These are phyloP conservation scores for Crassisporium funariophilum DNA, from an alignment of 768 basidiomycete genomes.

Conservation along the genomic window DNA sequence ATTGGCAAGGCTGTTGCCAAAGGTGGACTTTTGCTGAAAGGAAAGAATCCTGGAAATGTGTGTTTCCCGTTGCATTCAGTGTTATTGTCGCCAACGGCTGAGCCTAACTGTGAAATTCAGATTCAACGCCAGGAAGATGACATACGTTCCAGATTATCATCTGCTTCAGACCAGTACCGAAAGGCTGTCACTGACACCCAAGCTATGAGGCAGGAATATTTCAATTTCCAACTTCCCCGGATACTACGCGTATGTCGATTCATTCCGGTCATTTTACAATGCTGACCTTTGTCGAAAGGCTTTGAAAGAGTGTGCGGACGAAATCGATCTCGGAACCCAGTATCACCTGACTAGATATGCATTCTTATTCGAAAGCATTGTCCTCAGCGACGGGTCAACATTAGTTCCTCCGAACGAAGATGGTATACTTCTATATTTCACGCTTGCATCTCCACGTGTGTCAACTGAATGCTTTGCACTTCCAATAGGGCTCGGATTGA, in stretches of 20 bases:
- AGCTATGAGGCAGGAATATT: conserved; percentile 92
- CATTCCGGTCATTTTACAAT: neutral
- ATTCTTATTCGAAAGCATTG: conserved; percentile 89
- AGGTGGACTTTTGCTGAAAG: conserved; percentile 86
- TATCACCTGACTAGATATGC: conserved; percentile 96
- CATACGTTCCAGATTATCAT: conserved; percentile 81
- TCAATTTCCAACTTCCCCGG: conserved; percentile 94
- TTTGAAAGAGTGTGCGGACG: conserved; percentile 93
- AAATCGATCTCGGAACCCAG: conserved; percentile 96
- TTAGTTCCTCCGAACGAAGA: conserved; percentile 77
- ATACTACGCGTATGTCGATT: conserved; percentile 78
- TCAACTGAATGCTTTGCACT: too few relatives aligned
- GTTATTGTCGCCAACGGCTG: too few relatives aligned
- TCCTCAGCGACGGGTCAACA: conserved; percentile 86
- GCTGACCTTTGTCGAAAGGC: conserved; percentile 47
- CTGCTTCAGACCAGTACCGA: conserved; percentile 84
- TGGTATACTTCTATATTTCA: conserved; percentile 42
- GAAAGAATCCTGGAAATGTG: conserved; percentile 90
- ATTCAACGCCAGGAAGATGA: conserved; percentile 96
- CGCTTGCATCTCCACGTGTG: too few relatives aligned
- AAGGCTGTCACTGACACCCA: conserved; percentile 92
- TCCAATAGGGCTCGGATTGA: conserved; percentile 64
- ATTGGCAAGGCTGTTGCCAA: conserved; percentile 92
- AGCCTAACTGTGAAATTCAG: too few relatives aligned
- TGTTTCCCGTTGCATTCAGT: conserved; percentile 16